Evolutionary conservation across 805 yeast species (phyloP).

Genomic region (Zygosaccharomyces bailii): DNA sequence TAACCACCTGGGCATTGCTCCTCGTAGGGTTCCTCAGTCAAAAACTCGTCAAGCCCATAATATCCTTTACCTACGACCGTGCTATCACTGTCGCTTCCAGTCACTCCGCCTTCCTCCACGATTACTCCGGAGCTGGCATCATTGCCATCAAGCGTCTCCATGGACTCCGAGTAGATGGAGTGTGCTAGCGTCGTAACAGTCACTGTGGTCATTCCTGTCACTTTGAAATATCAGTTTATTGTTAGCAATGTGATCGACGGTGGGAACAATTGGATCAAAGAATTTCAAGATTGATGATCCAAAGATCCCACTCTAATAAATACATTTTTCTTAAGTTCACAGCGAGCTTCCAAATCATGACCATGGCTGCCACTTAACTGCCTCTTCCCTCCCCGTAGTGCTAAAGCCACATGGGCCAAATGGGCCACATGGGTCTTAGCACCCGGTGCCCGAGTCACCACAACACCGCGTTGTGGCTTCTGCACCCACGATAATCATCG

Average conservation of each 20-base stretch:
- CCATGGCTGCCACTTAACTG: not conserved
- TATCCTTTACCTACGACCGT: conserved; percentile 4
- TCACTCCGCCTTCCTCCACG: conserved; percentile 2
- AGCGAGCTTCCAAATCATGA: not conserved
- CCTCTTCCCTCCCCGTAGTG: not conserved
- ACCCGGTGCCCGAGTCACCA: conserved; percentile 1
- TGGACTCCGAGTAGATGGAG: conserved; percentile 4
- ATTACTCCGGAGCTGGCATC: not conserved
- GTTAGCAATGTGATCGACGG: not conserved
- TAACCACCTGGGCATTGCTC: conserved; percentile 51
- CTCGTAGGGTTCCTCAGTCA: conserved; percentile 3
- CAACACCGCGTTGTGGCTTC: conserved; percentile 8
- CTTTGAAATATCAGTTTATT: not conserved
- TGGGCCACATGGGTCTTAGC: not conserved
- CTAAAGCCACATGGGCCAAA: conserved; percentile 5
- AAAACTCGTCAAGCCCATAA: not conserved
- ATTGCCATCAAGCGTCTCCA: conserved; percentile 1
- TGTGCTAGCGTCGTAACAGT: conserved; percentile 5
- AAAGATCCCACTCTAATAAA: conserved; percentile 2
- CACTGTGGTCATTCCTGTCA: conserved; percentile 2
- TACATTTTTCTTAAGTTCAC: not conserved
- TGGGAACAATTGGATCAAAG: not conserved
- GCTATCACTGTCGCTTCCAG: conserved; percentile 5
- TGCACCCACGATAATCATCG: conserved; percentile 3
- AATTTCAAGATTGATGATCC: not conserved